phyloP scores from a whole-genome alignment of 2,329 filamentous ascomycete species.

The Colletotrichum navitas region DNA sequence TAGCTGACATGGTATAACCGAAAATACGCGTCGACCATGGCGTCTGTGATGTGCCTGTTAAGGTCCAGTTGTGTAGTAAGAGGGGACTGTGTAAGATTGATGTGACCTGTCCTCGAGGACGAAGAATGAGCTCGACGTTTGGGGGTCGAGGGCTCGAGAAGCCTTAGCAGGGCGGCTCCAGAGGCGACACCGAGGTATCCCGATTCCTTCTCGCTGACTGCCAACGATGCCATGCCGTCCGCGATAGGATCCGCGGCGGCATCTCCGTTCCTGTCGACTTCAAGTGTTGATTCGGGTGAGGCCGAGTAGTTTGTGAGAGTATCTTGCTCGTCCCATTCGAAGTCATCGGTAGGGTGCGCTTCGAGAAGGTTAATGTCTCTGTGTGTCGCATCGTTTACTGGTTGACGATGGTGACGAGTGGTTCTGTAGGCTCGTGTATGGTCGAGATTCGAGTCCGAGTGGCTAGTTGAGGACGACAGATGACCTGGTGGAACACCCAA shows the following conservation, averaged over 20 bases:
- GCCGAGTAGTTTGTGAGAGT: conserved; percentile 46
- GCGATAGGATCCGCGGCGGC: conserved; percentile 45
- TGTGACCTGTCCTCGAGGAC: conserved; percentile 32
- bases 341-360: conserved; percentile 51
- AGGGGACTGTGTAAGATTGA: conserved; percentile 24
- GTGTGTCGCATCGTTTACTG: conserved; percentile 18
- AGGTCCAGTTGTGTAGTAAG: conserved; percentile 49
- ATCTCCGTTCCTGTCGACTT: conserved; percentile 44
- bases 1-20: conserved; percentile 35
- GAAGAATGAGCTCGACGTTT: conserved; percentile 44
- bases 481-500: background rate
- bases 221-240: conserved; percentile 56
- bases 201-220: conserved; percentile 52
- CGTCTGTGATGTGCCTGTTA: conserved; percentile 50
- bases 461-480: background rate
- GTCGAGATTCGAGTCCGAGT: background rate
- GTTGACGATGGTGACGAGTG: background rate
- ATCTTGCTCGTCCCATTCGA: conserved; percentile 54
- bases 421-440: background rate
- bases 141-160: conserved; percentile 50
- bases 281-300: conserved; percentile 44
- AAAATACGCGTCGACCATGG: conserved; percentile 47
- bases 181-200: conserved; percentile 62
- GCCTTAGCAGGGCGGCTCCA: conserved; percentile 58
- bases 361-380: conserved; percentile 46